phyloP scores from a whole-genome alignment of 805 yeast species.

The Metschnikowia aberdeeniae region DNA sequence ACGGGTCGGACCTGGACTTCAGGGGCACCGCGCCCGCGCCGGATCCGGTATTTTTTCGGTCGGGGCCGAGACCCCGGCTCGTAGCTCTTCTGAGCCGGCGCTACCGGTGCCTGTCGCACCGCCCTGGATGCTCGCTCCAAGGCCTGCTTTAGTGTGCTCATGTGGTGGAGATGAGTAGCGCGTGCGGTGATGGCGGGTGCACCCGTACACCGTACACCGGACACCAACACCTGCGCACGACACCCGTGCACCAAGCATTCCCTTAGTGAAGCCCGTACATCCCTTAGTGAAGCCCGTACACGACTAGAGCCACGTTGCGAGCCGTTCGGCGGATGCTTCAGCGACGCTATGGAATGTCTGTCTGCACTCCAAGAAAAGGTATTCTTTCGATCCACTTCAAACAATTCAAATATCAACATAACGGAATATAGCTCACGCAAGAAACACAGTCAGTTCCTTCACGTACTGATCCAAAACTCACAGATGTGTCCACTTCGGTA shows the following conservation, averaged over 20 bases:
- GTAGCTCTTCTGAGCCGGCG: not conserved
- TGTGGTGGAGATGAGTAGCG: slow-evolving; percentile 8
- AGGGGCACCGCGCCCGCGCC: slow-evolving; percentile 6
- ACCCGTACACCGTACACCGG: slow-evolving; percentile 2
- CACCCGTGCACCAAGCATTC: not conserved
- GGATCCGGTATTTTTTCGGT: slow-evolving; percentile 6
- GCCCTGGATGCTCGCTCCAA: slow-evolving; percentile 32
- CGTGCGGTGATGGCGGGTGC: not conserved
- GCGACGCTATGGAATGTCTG: too few species aligned
- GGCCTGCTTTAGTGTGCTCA: slow-evolving; percentile 33
- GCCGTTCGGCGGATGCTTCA: too few species aligned
- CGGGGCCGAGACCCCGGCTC: not conserved
- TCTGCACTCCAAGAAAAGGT: too few species aligned
- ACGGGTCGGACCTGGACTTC: slow-evolving; percentile 13
- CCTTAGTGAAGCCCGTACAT: not conserved
- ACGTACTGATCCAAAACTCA: too few species aligned
- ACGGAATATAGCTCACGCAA: too few species aligned
- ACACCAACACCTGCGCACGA: not conserved
- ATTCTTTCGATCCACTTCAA: too few species aligned
- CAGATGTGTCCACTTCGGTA: too few species aligned
- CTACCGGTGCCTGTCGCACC: slow-evolving; percentile 17
- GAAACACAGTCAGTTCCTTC: too few species aligned
- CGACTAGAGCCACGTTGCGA: too few species aligned
- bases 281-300: not conserved
- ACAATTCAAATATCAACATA: too few species aligned